Evolutionary conservation across 1,139 yeast genomes (phyloP).

Genomic region (Meyerozyma carpophila): DNA sequence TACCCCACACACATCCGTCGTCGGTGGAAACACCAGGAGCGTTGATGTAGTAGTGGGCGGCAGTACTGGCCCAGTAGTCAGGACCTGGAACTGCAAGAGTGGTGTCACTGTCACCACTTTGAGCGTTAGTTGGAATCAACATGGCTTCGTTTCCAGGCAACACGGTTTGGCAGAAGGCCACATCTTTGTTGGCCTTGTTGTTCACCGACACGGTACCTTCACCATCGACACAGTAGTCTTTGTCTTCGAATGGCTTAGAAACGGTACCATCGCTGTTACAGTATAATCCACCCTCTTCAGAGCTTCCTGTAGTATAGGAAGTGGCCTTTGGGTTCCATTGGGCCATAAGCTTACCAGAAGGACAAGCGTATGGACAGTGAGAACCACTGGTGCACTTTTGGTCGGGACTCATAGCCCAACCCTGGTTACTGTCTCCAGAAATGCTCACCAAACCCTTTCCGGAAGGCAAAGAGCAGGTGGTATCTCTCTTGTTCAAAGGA

Average conservation of each 20-base stretch:
- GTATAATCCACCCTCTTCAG: conserved; percentile 75
- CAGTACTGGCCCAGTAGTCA: conserved; percentile 66
- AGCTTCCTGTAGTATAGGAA: conserved; percentile 58
- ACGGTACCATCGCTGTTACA: conserved; percentile 68
- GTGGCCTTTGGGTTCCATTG: conserved; percentile 69
- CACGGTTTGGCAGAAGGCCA: conserved; percentile 89
- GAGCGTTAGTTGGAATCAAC: conserved; percentile 77
- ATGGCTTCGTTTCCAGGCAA: conserved; percentile 91
- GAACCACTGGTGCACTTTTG: conserved; percentile 66
- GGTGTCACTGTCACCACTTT: conserved; percentile 31
- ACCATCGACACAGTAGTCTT: conserved; percentile 70
- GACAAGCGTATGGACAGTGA: conserved; percentile 87
- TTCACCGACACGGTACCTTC: conserved; percentile 62
- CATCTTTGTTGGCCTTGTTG: conserved; percentile 48
- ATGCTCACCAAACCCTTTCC: conserved; percentile 63
- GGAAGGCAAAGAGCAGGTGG: conserved; percentile 63
- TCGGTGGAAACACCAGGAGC: conserved; percentile 75
- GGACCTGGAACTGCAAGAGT: conserved; percentile 81
- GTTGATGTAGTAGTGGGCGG: conserved; percentile 84
- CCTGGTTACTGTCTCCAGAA: conserved; percentile 53
- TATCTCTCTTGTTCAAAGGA: conserved; percentile 22
- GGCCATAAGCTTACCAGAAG: conserved; percentile 76
- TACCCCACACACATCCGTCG: conserved; percentile 87
- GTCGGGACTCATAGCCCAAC: conserved; percentile 87
- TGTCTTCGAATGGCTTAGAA: conserved; percentile 54